Base-by-base conservation (phyloP, 176 grass and related monocot genomes). In the Oropetium thomaeum region DNA sequence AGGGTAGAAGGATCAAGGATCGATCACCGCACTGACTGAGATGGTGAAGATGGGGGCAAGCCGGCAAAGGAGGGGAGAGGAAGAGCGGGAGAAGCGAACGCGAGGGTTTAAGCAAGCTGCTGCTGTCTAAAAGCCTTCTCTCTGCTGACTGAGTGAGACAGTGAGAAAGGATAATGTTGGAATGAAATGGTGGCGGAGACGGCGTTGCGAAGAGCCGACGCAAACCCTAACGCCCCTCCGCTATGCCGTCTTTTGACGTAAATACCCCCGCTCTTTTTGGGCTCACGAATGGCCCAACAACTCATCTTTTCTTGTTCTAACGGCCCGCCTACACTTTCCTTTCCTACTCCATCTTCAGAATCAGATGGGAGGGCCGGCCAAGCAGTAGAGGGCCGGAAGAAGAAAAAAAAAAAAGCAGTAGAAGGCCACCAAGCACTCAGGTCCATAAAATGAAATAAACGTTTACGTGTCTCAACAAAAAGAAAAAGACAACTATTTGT, bases 211-310 rank as follows among this genome's bases (percentile, higher is more conserved):
- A 17, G 15, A 47, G 44, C 0, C 51, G 20, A 53, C n/a, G 58
- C 51, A 62, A 76, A 76, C 74, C 74, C 74, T 76, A 76, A 63
- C 57, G 55, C 17, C 53, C 40, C 20, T 45, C 58, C 6, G 29
- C 25, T 7, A 10, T 6, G 25, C 4, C 49, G 20, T 47, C 30
- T 64, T 33, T 76, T 47, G 58, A 63, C 74, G 8, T 10, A 2
- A 76, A 35, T 76, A 59, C 58, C 74, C 74, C 17, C 7, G 14
- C 7, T 4, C 25, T 8, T 47, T 7, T 23, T 65, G 62, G 47
- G 66, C 41, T 27, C 51, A 19, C 16, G 7, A 1, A 19, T 48
- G 45, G 16, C 15, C 17, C 45, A 19, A 7, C 19, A 20, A 19
- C 47, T 9, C 19, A 20, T n/a, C 20, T 8, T 7, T 55, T 55